Base-by-base conservation (phyloP, 2,329 filamentous ascomycete genomes). In the Hysterium pulicare region DNA sequence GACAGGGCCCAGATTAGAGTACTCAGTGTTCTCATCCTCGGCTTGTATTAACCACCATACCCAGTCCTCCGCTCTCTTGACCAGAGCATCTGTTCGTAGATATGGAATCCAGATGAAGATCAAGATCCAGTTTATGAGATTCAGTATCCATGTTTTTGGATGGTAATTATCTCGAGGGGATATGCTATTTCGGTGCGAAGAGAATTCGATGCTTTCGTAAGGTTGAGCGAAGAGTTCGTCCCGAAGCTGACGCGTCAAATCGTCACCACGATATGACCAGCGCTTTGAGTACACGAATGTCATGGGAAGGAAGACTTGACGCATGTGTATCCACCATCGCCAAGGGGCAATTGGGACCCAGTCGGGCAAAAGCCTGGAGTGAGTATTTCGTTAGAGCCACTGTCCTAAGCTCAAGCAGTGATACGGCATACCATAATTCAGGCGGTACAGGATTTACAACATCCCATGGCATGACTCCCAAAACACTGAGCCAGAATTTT, bases 281-380 rank as follows among this genome's bases (percentile, higher is more conserved):
- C 77, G 77, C 71, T 86, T 89, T 0, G 90, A 95, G 73, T 86
- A 95, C 32, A 97, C 68, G 60, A 86, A 96, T 1, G 86, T 83
- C 89, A 97, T 96, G 4, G 90, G 86, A 37, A 95, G 66, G 58
- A 91, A 95, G n/a, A 98, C 90, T 68, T 87, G 83, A n/a, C 93
- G 88, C 67, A 96, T 96, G 58, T 98, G 93, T 57, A 97, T 87
- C 91, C 90, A 96, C 90, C 91, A 96, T 52, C 89, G 76, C 89
- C 90, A 95, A 0, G 91, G 91, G 4, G 89, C 83, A 59, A 95
- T 78, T 1, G 90, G 90, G 3, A 89, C 78, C 89, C 89, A 95
- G 64, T 95, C 87, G 0, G 90, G 90, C 3, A 96, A 71, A 31
- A 95, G 75, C 74, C 73, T 76, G 23, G 10, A 32, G 8, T 26